These are phyloP conservation scores for Rhodamnia argentea DNA, from an alignment of 345 rosid genomes.

Conservation along the genomic window DNA sequence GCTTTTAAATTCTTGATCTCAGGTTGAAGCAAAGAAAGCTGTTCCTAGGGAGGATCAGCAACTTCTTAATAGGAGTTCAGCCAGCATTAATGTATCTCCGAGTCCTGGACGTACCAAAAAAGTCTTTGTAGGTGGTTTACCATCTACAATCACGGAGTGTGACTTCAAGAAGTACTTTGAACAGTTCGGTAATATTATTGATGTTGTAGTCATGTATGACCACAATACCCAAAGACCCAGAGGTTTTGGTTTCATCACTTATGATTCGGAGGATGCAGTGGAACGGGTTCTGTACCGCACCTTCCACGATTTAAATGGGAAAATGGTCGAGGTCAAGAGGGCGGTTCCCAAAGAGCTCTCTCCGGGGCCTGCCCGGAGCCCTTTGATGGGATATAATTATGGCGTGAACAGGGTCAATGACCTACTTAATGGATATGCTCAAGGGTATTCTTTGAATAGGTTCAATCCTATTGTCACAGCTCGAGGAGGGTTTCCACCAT, in stretches of 20 bases:
- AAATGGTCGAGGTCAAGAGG: constrained; percentile 97
- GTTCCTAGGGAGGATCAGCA: constrained; percentile 88
- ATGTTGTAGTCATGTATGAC: constrained; percentile 97
- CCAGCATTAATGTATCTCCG: constrained; percentile 53
- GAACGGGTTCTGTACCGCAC: constrained; percentile 79
- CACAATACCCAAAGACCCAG: constrained; percentile 97
- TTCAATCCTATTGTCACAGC: constrained; percentile 60
- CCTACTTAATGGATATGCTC: constrained; percentile 62
- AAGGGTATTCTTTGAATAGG: constrained; percentile 61
- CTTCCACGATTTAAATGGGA: constrained; percentile 94
- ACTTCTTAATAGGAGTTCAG: constrained; percentile 38
- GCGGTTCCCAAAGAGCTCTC: constrained; percentile 93
- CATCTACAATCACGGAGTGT: constrained; percentile 53
- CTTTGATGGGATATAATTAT: constrained; percentile 54
- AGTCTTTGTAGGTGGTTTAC: constrained; percentile 91
- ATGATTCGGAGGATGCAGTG: constrained; percentile 85
- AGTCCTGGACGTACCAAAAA: constrained; percentile 59
- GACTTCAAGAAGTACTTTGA: constrained; percentile 81
- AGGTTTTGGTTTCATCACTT: constrained; percentile 98
- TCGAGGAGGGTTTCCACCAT: constrained; percentile 53
- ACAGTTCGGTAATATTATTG: constrained; percentile 77
- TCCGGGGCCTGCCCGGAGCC: constrained; percentile 58
- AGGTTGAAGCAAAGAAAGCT: constrained; percentile 98
- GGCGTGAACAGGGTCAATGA: constrained; percentile 52
- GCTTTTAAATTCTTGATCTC: constrained; percentile 12